Conservation (phyloP, 208 protist species). For the Leptomonas pyrrhocoris region DNA sequence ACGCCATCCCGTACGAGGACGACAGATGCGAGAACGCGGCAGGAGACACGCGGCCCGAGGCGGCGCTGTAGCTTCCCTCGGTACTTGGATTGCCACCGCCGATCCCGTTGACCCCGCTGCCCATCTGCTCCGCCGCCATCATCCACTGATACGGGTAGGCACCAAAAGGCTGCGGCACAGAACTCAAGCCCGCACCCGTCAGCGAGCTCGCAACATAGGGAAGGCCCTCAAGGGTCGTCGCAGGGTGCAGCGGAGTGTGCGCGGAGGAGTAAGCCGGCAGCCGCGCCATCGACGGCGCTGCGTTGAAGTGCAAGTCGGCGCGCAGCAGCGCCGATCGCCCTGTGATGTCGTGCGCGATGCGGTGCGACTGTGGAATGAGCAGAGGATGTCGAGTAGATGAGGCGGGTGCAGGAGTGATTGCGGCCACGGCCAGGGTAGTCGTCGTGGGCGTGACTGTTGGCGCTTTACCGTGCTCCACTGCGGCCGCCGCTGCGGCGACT, state of each 20-base stretch:
- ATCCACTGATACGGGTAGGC: constrained; percentile 26
- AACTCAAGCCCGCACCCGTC: not conserved
- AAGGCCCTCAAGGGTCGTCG: not conserved
- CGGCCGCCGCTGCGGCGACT: not conserved
- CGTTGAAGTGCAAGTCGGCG: constrained; percentile 3
- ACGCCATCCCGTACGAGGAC: not conserved
- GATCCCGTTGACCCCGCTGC: not conserved
- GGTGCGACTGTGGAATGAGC: constrained; percentile 20
- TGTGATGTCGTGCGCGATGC: not conserved
- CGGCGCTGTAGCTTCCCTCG: too few relatives aligned
- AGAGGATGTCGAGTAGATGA: not conserved
- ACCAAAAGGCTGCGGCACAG: constrained; percentile 17
- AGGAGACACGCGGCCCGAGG: not conserved
- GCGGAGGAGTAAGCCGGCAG: not conserved
- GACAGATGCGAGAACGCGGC: constrained; percentile 2
- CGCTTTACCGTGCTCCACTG: not conserved
- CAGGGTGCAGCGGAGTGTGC: not conserved
- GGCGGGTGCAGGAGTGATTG: not conserved
- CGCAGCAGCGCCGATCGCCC: constrained; percentile 13
- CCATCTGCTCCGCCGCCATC: constrained; percentile 1
- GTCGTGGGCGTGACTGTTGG: too few relatives aligned
- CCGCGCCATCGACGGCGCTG: not conserved
- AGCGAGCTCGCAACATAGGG: not conserved
- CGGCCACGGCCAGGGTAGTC: not conserved
- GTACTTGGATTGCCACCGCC: constrained; percentile 6